phyloP scores from a whole-genome alignment of 2,329 filamentous ascomycete species.

The Nannizziopsis arthrosporioides region DNA sequence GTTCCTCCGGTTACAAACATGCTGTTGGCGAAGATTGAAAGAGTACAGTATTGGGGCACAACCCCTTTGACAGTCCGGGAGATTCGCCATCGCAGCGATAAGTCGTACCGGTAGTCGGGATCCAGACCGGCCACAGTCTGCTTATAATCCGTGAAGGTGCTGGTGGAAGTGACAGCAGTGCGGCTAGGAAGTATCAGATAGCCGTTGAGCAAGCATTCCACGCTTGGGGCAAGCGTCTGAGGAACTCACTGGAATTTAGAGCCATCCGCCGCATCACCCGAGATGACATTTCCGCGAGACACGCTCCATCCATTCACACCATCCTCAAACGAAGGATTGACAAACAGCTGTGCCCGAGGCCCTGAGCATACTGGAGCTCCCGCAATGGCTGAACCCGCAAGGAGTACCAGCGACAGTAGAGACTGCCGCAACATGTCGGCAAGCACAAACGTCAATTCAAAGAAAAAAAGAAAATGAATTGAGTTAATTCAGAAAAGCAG shows the following conservation, averaged over 20 bases:
- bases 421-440: not conserved
- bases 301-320: not conserved
- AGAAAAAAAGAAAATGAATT: no score
- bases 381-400: not conserved
- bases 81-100: conserved; percentile 2
- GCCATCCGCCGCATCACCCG: not conserved
- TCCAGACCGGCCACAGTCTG: conserved; percentile 1
- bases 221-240: not conserved
- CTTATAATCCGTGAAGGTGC: not conserved
- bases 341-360: not conserved
- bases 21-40: not conserved
- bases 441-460: no score
- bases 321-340: conserved; percentile 3
- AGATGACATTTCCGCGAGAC: not conserved
- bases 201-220: not conserved
- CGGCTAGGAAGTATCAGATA: not conserved
- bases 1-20: not conserved
- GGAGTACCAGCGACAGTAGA: not conserved
- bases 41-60: not conserved
- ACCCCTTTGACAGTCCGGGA: not conserved
- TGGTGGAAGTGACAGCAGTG: not conserved
- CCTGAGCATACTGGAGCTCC: not conserved
- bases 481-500: no score
- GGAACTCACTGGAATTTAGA: not conserved
- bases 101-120: not conserved